A percentile compares a stretch with the other conserved stretches of the same genome.
phyloP scores from a whole-genome alignment of 768 basidiomycete species.

The Amanita thiersii region DNA sequence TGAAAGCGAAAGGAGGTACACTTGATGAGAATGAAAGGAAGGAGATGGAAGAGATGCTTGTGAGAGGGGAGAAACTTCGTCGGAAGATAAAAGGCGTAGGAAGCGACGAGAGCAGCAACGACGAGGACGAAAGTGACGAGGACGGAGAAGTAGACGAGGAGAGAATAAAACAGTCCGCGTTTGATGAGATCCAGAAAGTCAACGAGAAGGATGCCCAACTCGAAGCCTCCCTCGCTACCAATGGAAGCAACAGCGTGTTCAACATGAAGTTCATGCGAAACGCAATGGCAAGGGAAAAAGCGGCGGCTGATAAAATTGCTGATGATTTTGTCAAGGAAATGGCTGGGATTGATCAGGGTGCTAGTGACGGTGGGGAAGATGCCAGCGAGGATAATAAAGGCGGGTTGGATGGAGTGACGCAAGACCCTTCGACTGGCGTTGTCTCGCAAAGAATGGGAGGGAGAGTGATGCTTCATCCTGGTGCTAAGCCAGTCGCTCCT shows the following conservation, averaged over 20 bases:
- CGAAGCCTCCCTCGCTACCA: constrained; percentile 15
- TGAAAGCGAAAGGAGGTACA: constrained; percentile 42
- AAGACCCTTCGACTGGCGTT: constrained; percentile 22
- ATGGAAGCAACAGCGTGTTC: constrained; percentile 67
- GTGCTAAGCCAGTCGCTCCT: constrained; percentile 22
- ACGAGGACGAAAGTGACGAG: constrained; percentile 37
- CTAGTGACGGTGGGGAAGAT: constrained; percentile 18
- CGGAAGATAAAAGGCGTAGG: constrained; percentile 65
- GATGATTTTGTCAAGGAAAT: constrained; percentile 73
- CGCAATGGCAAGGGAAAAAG: constrained; percentile 63
- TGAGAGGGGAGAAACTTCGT: constrained; percentile 70
- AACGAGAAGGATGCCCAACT: constrained; percentile 28
- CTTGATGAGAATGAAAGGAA: constrained; percentile 49
- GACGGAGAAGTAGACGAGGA: constrained; percentile 36
- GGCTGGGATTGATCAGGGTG: constrained; percentile 25
- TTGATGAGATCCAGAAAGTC: constrained; percentile 64
- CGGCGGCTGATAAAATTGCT: constrained; percentile 48
- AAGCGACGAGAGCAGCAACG: constrained; percentile 47
- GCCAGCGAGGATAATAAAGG: constrained; percentile 17
- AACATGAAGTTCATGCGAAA: constrained; percentile 99
- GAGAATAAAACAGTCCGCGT: constrained; percentile 58
- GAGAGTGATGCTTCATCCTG: constrained; percentile 55
- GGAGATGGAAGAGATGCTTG: constrained; percentile 82
- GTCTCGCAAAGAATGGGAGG: constrained; percentile 57
- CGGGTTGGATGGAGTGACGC: constrained; percentile 13